A percentile compares a stretch with the other conserved stretches of the same genome.
Evolutionary conservation across 2,329 filamentous ascomycete genomes (phyloP).

Genomic region (Daldinia sp.): DNA sequence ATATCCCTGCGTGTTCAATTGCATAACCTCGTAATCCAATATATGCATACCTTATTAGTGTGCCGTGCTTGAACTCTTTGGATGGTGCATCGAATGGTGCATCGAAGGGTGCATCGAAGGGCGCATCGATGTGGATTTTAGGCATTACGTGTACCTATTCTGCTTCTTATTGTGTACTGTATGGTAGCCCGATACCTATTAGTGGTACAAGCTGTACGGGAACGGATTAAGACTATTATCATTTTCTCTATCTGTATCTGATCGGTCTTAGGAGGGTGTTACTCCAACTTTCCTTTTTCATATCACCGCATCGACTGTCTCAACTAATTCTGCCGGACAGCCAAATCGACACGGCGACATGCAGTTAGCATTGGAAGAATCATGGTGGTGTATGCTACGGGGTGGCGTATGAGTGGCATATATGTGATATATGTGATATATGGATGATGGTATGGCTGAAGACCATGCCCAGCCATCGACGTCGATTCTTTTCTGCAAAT

Average conservation of each 20-base stretch:
- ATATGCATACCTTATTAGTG: slow-evolving; percentile 4
- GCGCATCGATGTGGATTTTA: not conserved
- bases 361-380: not conserved
- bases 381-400: not conserved
- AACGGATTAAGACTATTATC: no score
- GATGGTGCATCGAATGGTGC: no score
- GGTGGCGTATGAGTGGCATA: no score
- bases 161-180: not conserved
- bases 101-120: no score
- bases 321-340: slow-evolving; percentile 18
- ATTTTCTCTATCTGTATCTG: not conserved
- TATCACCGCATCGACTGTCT: slow-evolving; percentile 12
- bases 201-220: no score
- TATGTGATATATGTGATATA: no score
- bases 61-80: not conserved
- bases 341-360: slow-evolving; percentile 20
- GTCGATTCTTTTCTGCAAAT: slow-evolving; percentile 25
- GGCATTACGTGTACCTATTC: slow-evolving; percentile 4
- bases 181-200: not conserved
- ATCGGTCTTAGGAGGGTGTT: slow-evolving; percentile 5
- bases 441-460: not conserved
- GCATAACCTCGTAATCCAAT: slow-evolving; percentile 22
- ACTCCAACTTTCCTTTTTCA: slow-evolving; percentile 16
- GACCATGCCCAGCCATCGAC: slow-evolving; percentile 14
- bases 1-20: slow-evolving; percentile 33